Conservation (phyloP, 2,329 filamentous ascomycete species). For the Botrytis pseudocinerea region DNA sequence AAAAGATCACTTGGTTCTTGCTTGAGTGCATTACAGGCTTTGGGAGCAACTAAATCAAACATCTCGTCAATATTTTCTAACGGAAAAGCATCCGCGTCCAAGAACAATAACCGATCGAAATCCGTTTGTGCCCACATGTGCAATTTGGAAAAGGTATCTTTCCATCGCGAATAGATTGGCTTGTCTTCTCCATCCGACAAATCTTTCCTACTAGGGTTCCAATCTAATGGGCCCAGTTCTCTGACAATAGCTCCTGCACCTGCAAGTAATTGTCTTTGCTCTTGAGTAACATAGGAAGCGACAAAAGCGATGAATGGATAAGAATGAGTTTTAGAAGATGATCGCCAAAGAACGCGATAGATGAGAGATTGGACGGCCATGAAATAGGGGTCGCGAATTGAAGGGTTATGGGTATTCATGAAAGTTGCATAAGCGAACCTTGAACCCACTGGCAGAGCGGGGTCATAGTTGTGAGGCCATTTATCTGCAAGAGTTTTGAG, state of each 20-base stretch:
- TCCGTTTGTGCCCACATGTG: conserved; percentile 28
- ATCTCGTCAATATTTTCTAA: conserved; percentile 28
- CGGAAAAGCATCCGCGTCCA: conserved; percentile 29
- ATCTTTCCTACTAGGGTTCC: conserved; percentile 19
- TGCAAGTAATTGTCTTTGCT: conserved; percentile 23
- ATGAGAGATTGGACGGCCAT: conserved; percentile 27
- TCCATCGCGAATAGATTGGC: conserved; percentile 24
- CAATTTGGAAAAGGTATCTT: conserved; percentile 28
- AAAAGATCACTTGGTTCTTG: conserved; percentile 9
- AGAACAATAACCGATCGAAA: conserved; percentile 23
- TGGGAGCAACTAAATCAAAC: conserved; percentile 22
- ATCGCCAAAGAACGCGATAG: conserved; percentile 27
- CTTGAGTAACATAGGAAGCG: conserved; percentile 23
- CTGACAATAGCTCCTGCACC: conserved; percentile 28
- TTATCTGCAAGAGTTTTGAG: background rate
- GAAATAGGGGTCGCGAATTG: conserved; percentile 27
- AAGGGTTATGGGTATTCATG: conserved; percentile 25
- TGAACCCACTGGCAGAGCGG: conserved; percentile 44
- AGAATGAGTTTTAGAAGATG: conserved; percentile 12
- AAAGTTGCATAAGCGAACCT: conserved; percentile 25
- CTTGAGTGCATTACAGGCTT: conserved; percentile 2
- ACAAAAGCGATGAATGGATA: conserved; percentile 30
- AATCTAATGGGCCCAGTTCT: conserved; percentile 23
- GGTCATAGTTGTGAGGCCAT: conserved; percentile 23
- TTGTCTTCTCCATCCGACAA: background rate